These are phyloP conservation scores for Arabidopsis arenosa DNA, from an alignment of 345 rosid species.

Conservation along the genomic window DNA sequence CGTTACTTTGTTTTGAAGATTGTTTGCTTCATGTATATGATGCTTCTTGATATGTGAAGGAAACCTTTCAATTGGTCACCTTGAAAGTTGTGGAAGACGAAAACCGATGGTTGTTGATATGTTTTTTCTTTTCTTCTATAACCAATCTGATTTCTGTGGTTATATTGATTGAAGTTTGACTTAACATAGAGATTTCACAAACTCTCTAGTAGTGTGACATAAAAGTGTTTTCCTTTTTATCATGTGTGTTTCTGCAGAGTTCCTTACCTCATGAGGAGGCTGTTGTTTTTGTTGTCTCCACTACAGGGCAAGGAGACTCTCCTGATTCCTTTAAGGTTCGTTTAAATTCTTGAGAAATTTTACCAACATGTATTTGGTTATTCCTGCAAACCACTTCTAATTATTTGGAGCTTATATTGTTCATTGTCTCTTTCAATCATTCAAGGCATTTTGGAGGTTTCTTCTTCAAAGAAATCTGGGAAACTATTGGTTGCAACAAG, in stretches of 20 bases:
- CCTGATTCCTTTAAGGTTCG: conserved; percentile 87
- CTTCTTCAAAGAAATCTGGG: conserved; percentile 71
- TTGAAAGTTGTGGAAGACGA: background rate
- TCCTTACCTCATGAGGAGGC: conserved; percentile 60
- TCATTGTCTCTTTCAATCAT: conserved; percentile 20
- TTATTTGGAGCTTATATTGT: conserved; percentile 8
- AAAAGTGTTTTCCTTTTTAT: background rate
- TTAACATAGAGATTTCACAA: background rate
- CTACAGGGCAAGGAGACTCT: conserved; percentile 97
- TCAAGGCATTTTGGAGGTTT: conserved; percentile 86
- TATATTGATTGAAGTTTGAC: background rate
- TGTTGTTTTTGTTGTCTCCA: conserved; percentile 83
- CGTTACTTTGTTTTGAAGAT: conserved; percentile 7
- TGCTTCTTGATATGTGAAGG: background rate
- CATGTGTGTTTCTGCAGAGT: conserved; percentile 51
- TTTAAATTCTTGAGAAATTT: background rate
- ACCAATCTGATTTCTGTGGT: background rate
- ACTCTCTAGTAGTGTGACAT: background rate
- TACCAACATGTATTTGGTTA: background rate
- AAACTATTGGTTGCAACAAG: conserved; percentile 67
- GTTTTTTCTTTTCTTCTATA: no score
- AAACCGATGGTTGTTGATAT: background rate
- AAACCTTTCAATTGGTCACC: background rate
- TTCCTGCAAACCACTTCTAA: background rate
- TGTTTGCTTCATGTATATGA: background rate